Conservation (phyloP, 495 filamentous ascomycete species). For the Alectoria sarmentosa region DNA sequence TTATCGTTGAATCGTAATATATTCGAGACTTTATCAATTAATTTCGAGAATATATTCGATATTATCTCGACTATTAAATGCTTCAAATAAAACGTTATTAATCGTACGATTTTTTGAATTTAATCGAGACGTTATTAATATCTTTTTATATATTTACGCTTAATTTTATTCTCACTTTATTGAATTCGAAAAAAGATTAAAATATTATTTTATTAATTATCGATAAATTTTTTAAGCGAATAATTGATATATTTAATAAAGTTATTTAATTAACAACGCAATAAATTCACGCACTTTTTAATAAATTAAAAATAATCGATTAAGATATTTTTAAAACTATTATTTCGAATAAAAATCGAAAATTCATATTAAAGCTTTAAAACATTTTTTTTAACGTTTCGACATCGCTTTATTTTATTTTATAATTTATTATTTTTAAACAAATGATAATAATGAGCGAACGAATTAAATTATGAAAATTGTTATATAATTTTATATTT, state of each 20-base stretch:
- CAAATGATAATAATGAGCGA: no score
- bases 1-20: background rate
- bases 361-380: no score
- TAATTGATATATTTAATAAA: background rate
- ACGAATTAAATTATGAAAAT: no score
- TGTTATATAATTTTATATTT: no score
- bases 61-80: background rate
- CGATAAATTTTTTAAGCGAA: background rate
- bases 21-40: background rate
- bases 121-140: background rate
- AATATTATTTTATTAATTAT: slow-evolving; percentile 7
- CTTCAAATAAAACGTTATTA: slow-evolving; percentile 7
- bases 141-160: slow-evolving; percentile 12
- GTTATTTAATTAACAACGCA: background rate
- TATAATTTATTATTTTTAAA: no score
- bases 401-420: no score
- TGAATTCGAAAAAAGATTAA: background rate
- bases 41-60: slow-evolving; percentile 8
- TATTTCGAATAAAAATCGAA: background rate
- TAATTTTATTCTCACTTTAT: slow-evolving; percentile 7
- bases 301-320: background rate
- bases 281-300: background rate
- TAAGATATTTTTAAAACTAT: background rate
- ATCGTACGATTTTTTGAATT: background rate
- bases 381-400: no score